These are phyloP conservation scores for Russula abietina DNA, from an alignment of 768 basidiomycete species.

Conservation along the genomic window DNA sequence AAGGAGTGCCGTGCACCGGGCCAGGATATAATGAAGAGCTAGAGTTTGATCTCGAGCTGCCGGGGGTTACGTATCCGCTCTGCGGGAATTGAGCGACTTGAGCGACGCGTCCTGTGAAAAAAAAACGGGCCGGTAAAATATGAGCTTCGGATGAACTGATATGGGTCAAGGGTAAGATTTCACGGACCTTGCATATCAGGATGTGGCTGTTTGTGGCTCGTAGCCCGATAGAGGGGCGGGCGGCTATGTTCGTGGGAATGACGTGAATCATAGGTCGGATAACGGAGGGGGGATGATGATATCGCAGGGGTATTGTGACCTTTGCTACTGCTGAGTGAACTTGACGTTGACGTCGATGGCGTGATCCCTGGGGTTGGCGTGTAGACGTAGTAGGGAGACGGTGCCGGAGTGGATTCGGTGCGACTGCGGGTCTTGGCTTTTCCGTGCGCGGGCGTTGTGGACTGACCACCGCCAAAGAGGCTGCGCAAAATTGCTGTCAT, in stretches of 20 bases:
- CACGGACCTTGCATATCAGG: constrained; percentile 19
- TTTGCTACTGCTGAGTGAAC: constrained; percentile 19
- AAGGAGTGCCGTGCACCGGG: constrained; percentile 29
- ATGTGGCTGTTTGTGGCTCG: constrained; percentile 14
- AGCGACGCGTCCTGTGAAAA: constrained; percentile 14
- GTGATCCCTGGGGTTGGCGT: constrained; percentile 20
- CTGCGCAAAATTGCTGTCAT: constrained; percentile 51
- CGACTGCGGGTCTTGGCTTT: constrained; percentile 40
- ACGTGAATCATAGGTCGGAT: constrained; percentile 25
- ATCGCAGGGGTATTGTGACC: constrained; percentile 16
- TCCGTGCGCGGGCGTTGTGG: constrained; percentile 28
- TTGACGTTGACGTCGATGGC: constrained; percentile 15
- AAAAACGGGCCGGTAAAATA: constrained; percentile 15
- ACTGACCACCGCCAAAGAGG: constrained; percentile 36
- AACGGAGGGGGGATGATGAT: constrained; percentile 24
- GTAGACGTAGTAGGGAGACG: constrained; percentile 29
- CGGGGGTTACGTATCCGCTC: constrained; percentile 30
- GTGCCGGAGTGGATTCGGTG: constrained; percentile 36
- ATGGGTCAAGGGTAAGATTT: constrained; percentile 25
- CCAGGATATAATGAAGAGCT: constrained; percentile 44
- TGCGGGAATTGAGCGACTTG: constrained; percentile 19
- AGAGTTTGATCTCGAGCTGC: constrained; percentile 48
- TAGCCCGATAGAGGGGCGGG: constrained; percentile 14
- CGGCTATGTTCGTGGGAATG: constrained; percentile 20
- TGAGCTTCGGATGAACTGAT: constrained; percentile 14